A percentile compares a stretch with the other conserved stretches of the same genome.
phyloP scores from a whole-genome alignment of 805 yeast species.

The Wickerhamiella kurtzmanii region DNA sequence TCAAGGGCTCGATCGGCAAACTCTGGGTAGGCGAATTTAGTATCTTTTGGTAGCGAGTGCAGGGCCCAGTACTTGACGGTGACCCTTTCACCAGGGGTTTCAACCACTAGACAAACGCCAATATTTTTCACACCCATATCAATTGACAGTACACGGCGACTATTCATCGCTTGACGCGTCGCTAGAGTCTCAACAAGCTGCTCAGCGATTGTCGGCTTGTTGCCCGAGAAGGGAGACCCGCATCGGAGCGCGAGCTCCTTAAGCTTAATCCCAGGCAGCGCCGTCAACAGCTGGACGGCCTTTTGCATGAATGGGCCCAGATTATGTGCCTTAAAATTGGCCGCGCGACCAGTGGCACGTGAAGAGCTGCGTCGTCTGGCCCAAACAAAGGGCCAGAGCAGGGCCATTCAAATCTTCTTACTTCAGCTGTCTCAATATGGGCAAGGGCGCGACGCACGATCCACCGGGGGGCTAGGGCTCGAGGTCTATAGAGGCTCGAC shows the following conservation, averaged over 20 bases:
- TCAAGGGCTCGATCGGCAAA: slow-evolving; percentile 19
- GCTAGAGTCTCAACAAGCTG: slow-evolving; percentile 2
- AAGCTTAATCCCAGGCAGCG: neutral
- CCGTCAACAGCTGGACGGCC: neutral
- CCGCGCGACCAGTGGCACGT: too few species aligned
- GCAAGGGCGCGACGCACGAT: too few species aligned
- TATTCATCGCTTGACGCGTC: neutral
- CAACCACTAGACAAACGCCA: slow-evolving; percentile 19
- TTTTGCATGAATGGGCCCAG: neutral
- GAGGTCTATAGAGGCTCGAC: too few species aligned
- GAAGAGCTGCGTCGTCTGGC: too few species aligned
- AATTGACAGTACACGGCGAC: slow-evolving; percentile 19
- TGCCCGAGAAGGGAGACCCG: slow-evolving; percentile 16
- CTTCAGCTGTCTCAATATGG: neutral
- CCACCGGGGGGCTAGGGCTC: too few species aligned
- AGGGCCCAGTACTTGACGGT: slow-evolving; percentile 9
- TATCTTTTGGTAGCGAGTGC: slow-evolving; percentile 6
- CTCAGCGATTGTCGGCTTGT: slow-evolving; percentile 9
- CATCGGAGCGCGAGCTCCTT: slow-evolving; percentile 7
- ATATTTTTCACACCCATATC: slow-evolving; percentile 26
- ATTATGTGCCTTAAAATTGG: too few species aligned
- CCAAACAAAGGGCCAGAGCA: too few species aligned
- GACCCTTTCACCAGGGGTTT: slow-evolving; percentile 3
- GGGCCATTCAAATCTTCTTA: neutral
- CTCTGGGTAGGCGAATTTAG: slow-evolving; percentile 19